phyloP scores from a whole-genome alignment of 2,329 filamentous ascomycete species.

The Stagonosporopsis vannaccii region DNA sequence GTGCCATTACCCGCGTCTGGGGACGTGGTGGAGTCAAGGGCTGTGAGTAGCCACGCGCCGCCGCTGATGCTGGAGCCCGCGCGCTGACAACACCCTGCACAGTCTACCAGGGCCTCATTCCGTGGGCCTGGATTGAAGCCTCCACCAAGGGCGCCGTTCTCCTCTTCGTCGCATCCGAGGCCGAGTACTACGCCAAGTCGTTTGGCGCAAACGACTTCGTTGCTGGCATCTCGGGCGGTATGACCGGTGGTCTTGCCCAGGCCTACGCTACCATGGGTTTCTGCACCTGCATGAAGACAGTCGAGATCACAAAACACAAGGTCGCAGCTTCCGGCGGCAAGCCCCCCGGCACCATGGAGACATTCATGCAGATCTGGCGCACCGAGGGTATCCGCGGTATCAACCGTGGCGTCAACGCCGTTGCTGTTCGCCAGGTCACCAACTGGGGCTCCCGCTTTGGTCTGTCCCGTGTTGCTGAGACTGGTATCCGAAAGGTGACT shows the following conservation, averaged over 20 bases:
- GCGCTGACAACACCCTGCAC: constrained; percentile 29
- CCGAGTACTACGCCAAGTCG: constrained; percentile 88
- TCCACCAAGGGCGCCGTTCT: constrained; percentile 99
- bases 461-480: constrained; percentile 88
- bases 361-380: constrained; percentile 97
- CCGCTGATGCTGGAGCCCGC: constrained; percentile 72
- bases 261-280: constrained; percentile 99
- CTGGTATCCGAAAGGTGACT: constrained; percentile 79
- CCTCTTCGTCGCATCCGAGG: constrained; percentile 98
- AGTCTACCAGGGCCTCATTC: constrained; percentile 99
- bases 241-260: constrained; percentile 93
- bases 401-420: constrained; percentile 98
- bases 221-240: constrained; percentile 87
- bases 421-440: constrained; percentile 98
- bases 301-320: constrained; percentile 99
- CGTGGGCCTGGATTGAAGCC: constrained; percentile 96
- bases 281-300: constrained; percentile 99
- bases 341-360: constrained; percentile 88
- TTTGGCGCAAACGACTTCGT: constrained; percentile 87
- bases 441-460: constrained; percentile 99
- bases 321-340: constrained; percentile 81
- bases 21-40: constrained; percentile 89
- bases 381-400: constrained; percentile 93
- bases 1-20: constrained; percentile 88
- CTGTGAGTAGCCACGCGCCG: constrained; percentile 87